Evolutionary conservation across 2,329 filamentous ascomycete species (phyloP), one percentile per base, ranked within the genome.

Genomic region (Pseudocercospora vitis): DNA sequence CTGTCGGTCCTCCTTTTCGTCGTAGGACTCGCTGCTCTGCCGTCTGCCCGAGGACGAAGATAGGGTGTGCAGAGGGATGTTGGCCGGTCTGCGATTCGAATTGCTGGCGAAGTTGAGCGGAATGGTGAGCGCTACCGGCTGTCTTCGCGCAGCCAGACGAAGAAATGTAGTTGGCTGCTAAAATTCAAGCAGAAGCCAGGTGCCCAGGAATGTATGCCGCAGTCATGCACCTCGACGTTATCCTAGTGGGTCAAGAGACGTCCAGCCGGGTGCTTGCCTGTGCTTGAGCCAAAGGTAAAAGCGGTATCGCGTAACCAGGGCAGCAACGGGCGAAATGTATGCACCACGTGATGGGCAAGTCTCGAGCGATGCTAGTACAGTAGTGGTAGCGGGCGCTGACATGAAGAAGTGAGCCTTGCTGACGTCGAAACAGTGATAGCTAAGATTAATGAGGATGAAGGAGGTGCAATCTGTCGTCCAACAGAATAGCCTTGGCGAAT

Each of bases 1-100:
- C 76, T 77, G 48, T 65, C 76, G 74, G 65, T 72, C 73, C 66
- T 73, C 76, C 69, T 78, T 76, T 68, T 76, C 79, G 74, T 76
- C 75, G 51, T 60, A 71, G 63, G 70, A 75, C 53, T 55, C 68
- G 66, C 60, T 67, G 62, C 59, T 71, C 68, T 64, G 69, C 65
- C 74, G 74, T 63, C 72, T 65, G 57, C 62, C 65, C 26, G 54
- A 54, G 55, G 73, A 78, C 71, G 66, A 72, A 48, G 75, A 74
- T 61, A 96, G 79, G 67, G 86, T 87, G 73, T 88, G 88, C 68
- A 96, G 82, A 67, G 91, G 91, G 72, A 96, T 96, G 76, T 88
- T 89, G 75, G 88, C 89, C 72, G 88, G 84, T 76, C 85, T 85
- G 74, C 80, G 81, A 66, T 74, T 72, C 63, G 78, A 79, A 63